Conservation (phyloP, 2,329 filamentous ascomycete genomes). For the Paracamarosporium sp. region DNA sequence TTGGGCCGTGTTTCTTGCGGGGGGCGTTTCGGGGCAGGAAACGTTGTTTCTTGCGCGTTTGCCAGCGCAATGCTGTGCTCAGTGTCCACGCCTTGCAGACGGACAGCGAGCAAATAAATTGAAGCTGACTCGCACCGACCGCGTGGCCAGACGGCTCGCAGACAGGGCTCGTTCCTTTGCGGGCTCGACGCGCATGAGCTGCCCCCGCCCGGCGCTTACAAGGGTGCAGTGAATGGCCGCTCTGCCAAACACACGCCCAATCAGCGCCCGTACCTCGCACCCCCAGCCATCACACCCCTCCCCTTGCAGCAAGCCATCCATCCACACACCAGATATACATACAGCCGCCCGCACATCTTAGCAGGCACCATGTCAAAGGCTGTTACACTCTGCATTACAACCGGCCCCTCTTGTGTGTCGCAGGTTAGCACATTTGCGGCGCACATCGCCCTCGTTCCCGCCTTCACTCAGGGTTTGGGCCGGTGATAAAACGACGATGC, state of each 20-base stretch:
- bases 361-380: conserved; percentile 27
- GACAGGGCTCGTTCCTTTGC: conserved; percentile 4
- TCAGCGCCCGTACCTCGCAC: conserved; percentile 25
- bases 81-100: neutral
- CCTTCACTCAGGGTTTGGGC: conserved; percentile 9
- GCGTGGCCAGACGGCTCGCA: conserved; percentile 3
- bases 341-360: conserved; percentile 25
- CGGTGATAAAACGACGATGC: conserved; percentile 6
- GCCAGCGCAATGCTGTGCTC: neutral
- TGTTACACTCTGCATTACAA: conserved; percentile 32
- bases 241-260: conserved; percentile 37
- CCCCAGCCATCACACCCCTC: conserved; percentile 31
- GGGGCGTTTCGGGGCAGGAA: neutral
- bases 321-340: conserved; percentile 24
- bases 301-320: conserved; percentile 1
- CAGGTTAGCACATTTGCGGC: conserved; percentile 23
- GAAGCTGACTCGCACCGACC: conserved; percentile 4
- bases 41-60: conserved; percentile 2
- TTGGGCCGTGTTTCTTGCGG: neutral
- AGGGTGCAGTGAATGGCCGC: conserved; percentile 38
- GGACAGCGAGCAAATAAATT: neutral
- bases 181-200: conserved; percentile 10
- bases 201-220: conserved; percentile 44
- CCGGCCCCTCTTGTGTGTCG: conserved; percentile 34
- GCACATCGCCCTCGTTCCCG: conserved; percentile 21